Evolutionary conservation across 345 rosid species (phyloP), one percentile per base, ranked within the genome.

Genomic region (Fremontodendron californicum): DNA sequence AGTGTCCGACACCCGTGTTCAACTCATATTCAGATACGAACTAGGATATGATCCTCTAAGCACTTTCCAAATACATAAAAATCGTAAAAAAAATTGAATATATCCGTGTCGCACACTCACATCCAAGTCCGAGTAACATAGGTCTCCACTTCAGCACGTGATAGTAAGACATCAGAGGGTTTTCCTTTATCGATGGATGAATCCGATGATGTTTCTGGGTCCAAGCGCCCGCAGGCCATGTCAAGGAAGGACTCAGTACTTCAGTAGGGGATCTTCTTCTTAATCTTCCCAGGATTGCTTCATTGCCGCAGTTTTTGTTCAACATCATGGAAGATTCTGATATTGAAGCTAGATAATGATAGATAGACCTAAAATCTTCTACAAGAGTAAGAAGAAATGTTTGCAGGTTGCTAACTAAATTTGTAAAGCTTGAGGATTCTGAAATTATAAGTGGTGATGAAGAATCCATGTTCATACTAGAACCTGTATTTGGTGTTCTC

Each of bases 241-340:
- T 83, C 81, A 0, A 86, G 93, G 73, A 86, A 88, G 35, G 93
- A 91, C 54, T n/a, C n/a, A n/a, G n/a, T n/a, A n/a, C n/a, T n/a
- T 88, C 92, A 0, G 80, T 85, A 5, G 89, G 88, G 51, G 96
- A 89, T 21, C 86, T 87, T 84, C 85, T 91, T 70, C 88, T 86
- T 70, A 81, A 84, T 75, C 93, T 89, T 49, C 96, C 93, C 6
- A 81, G 90, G 78, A 91, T 91, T n/a, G 86, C 90, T 6, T 89
- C 96, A 51, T 82, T 88, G 33, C 92, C 90, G 0, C 88, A 86
- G 73, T 83, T 89, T 78, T 65, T 89, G 77, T 84, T 79, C 65
- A 77, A 82, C 82, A 75, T 85, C 23, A 80, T 83, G 19, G 85
- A 86, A 40, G 88, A 86, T 29, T 79, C 79, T 27, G 63, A 73